Percentiles rank a stretch among this genome's conserved stretches.
Evolutionary conservation across 805 yeast genomes (phyloP).

Genomic region (Kodamaea hsintzibuensis): DNA sequence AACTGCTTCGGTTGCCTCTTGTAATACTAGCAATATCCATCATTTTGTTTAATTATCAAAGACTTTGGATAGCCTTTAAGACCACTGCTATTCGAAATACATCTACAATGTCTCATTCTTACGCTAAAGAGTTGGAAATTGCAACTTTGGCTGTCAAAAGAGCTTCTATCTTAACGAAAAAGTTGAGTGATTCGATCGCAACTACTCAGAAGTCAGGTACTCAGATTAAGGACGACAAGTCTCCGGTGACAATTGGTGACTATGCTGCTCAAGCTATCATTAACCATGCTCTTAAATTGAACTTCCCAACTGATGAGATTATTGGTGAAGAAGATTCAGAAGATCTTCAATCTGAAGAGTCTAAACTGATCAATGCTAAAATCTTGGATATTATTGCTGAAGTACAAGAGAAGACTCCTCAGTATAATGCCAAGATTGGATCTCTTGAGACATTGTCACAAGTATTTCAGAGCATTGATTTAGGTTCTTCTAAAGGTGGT

Average conservation of each 20-base stretch:
- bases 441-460: conserved; percentile 43
- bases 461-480: conserved; percentile 68
- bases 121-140: conserved; percentile 66
- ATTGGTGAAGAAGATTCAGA: conserved; percentile 94
- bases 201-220: conserved; percentile 50
- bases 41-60: conserved; percentile 5
- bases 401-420: conserved; percentile 48
- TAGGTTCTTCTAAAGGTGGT: conserved; percentile 83
- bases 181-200: conserved; percentile 57
- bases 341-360: conserved; percentile 47
- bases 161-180: conserved; percentile 75
- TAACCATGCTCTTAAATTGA: conserved; percentile 74
- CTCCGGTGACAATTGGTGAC: conserved; percentile 97
- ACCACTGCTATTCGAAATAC: neutral
- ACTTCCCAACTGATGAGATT: conserved; percentile 81
- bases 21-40: conserved; percentile 7
- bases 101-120: conserved; percentile 30
- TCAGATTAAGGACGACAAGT: conserved; percentile 79
- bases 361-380: conserved; percentile 46
- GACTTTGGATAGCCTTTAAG: neutral
- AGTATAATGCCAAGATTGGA: conserved; percentile 37
- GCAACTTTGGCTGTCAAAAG: conserved; percentile 90
- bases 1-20: conserved; percentile 2
- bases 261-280: conserved; percentile 94
- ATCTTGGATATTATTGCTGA: conserved; percentile 62